A percentile compares a stretch with the other conserved stretches of the same genome.
Conservation (phyloP, 306 rosid species). For the Arachis stenosperma region DNA sequence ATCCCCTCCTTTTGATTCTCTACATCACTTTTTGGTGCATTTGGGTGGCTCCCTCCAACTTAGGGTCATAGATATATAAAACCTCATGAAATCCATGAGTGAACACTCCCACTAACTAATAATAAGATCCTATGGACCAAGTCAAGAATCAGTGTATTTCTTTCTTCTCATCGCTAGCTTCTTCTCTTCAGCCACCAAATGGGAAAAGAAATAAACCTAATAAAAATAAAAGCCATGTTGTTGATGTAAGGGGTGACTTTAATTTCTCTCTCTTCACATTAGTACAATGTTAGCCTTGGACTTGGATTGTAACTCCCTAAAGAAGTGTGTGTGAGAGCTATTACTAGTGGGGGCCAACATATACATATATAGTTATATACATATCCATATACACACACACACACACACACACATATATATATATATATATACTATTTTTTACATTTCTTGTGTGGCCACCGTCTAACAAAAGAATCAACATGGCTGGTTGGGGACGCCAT, state of each 20-base stretch:
- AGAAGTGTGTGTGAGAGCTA: conserved; percentile 11
- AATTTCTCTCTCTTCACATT: conserved; percentile 15
- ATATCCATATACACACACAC: no score
- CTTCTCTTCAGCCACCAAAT: conserved; percentile 21
- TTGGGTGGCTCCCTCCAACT: conserved; percentile 38
- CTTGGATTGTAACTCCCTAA: conserved; percentile 10
- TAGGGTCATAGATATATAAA: conserved; percentile 25
- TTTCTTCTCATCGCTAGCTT: not conserved
- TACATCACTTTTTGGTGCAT: conserved; percentile 32
- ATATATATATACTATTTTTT: not conserved
- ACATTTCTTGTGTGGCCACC: conserved; percentile 14
- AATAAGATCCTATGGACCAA: conserved; percentile 4
- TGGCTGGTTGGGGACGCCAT: not conserved
- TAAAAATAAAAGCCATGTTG: conserved; percentile 24
- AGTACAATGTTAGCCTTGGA: conserved; percentile 20
- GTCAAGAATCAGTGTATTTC: conserved; percentile 37
- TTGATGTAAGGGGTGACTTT: conserved; percentile 21
- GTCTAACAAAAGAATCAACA: not conserved
- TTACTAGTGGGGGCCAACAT: conserved; percentile 14
- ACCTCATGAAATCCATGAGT: conserved; percentile 49
- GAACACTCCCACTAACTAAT: conserved; percentile 32
- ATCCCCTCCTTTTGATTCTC: conserved; percentile 35
- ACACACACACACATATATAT: no score
- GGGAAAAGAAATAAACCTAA: not conserved
- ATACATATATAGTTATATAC: not conserved